Evolutionary conservation across 1,284 basidiomycete genomes (phyloP).

Genomic region (Ustilago curta): DNA sequence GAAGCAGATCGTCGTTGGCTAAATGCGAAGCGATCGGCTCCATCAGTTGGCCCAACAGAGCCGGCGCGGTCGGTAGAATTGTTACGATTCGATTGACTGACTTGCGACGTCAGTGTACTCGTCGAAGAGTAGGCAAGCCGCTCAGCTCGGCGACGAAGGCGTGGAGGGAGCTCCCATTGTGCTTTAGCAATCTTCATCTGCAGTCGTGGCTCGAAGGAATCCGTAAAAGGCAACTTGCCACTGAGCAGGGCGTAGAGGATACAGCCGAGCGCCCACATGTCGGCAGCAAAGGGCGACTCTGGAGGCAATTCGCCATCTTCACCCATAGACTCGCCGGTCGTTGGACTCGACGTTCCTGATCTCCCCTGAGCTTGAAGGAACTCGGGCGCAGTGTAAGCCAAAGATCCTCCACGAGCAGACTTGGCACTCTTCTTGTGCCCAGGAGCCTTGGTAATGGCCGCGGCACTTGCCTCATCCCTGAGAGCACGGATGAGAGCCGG

Average conservation of each 20-base stretch:
- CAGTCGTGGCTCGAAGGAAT: slow-evolving; percentile 61
- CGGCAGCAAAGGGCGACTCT: slow-evolving; percentile 56
- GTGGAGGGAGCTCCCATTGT: slow-evolving; percentile 57
- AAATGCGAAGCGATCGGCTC: slow-evolving; percentile 34
- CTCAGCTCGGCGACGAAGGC: slow-evolving; percentile 50
- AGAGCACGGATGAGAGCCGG: slow-evolving; percentile 40
- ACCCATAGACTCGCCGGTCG: slow-evolving; percentile 9
- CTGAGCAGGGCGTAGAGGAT: slow-evolving; percentile 61
- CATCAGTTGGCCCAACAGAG: slow-evolving; percentile 15
- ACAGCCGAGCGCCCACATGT: slow-evolving; percentile 66
- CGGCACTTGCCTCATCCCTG: slow-evolving; percentile 22
- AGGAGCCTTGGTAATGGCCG: not conserved
- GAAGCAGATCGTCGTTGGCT: slow-evolving; percentile 27
- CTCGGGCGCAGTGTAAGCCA: slow-evolving; percentile 61
- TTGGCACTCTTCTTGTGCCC: slow-evolving; percentile 12
- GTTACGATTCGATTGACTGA: slow-evolving; percentile 24
- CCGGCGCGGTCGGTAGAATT: slow-evolving; percentile 19
- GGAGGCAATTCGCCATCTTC: slow-evolving; percentile 16
- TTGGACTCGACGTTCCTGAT: slow-evolving; percentile 27
- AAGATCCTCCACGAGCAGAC: slow-evolving; percentile 52
- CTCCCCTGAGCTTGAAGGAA: slow-evolving; percentile 42
- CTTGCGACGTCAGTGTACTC: slow-evolving; percentile 28
- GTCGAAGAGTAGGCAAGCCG: slow-evolving; percentile 29
- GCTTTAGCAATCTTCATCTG: slow-evolving; percentile 63
- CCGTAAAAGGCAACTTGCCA: slow-evolving; percentile 58